Evolutionary conservation across 306 rosid species (phyloP).

Genomic region (Cucurbita moschata): DNA sequence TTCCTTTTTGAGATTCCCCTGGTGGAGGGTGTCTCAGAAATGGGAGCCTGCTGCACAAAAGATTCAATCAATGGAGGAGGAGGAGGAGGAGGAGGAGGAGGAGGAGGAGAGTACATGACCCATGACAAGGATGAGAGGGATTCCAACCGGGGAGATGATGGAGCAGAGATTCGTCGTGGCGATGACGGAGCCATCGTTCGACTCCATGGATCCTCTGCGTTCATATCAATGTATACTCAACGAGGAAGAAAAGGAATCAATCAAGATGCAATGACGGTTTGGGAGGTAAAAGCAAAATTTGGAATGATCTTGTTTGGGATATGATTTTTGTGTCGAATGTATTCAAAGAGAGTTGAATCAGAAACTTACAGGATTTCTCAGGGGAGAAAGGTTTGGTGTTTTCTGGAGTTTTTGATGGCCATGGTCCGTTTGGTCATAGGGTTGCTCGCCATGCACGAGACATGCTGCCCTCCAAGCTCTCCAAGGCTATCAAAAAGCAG

Average conservation of each 20-base stretch:
- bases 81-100: background rate
- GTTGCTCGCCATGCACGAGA: constrained; percentile 53
- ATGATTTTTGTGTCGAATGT: background rate
- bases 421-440: constrained; percentile 79
- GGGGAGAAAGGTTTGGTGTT: constrained; percentile 48
- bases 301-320: background rate
- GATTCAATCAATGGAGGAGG: constrained; percentile 7
- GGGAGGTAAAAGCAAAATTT: constrained; percentile 50
- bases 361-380: constrained; percentile 32
- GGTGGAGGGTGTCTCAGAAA: constrained; percentile 1
- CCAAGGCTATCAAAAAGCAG: constrained; percentile 37
- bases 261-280: constrained; percentile 81
- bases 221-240: constrained; percentile 53
- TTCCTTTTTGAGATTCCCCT: background rate
- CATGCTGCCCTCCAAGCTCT: constrained; percentile 52
- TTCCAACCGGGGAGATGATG: constrained; percentile 13
- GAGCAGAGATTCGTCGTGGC: constrained; percentile 11
- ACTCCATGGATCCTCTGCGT: constrained; percentile 34
- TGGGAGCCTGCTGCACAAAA: constrained; percentile 58
- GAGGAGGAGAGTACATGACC: constrained; percentile 2
- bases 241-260: constrained; percentile 77
- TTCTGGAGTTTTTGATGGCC: constrained; percentile 96
- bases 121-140: constrained; percentile 20
- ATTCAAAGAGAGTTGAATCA: background rate
- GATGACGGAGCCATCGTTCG: constrained; percentile 32